phyloP scores from a whole-genome alignment of 352 stramenopile species.

The Phytophthora constricta region DNA sequence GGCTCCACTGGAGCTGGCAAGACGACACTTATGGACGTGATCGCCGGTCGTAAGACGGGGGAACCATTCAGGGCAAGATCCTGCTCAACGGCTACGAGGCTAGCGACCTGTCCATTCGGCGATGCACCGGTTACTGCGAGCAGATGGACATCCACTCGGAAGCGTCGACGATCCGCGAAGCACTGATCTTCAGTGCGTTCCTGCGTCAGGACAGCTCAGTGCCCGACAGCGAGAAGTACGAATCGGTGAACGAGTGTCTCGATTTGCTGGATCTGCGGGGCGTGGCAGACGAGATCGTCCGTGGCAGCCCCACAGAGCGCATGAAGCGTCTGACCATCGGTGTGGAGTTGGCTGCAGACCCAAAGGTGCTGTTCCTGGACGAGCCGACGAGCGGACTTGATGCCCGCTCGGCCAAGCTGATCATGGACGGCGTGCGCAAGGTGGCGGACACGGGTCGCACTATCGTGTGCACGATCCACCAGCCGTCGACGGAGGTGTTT shows the following conservation, averaged over 20 bases:
- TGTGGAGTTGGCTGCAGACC: slow-evolving; percentile 86
- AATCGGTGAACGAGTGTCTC: slow-evolving; percentile 40
- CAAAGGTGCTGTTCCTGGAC: slow-evolving; percentile 79
- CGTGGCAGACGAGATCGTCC: slow-evolving; percentile 45
- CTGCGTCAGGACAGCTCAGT: slow-evolving; percentile 52
- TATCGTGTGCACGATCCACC: slow-evolving; percentile 92
- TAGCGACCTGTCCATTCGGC: slow-evolving; percentile 37
- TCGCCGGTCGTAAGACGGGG: slow-evolving; percentile 87
- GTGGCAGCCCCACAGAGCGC: slow-evolving; percentile 45
- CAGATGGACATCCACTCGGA: slow-evolving; percentile 5
- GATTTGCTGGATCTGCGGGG: slow-evolving; percentile 41
- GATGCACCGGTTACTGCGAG: slow-evolving; percentile 16
- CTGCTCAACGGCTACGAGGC: slow-evolving; percentile 47
- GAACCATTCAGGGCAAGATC: slow-evolving; percentile 64
- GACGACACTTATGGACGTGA: slow-evolving; percentile 92
- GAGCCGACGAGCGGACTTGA: slow-evolving; percentile 70
- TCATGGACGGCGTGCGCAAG: slow-evolving; percentile 78
- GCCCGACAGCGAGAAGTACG: slow-evolving; percentile 34
- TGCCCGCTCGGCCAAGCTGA: slow-evolving; percentile 55
- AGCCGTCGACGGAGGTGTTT: slow-evolving; percentile 89
- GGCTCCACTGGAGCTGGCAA: slow-evolving; percentile 72
- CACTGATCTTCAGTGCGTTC: slow-evolving; percentile 86
- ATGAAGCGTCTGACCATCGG: slow-evolving; percentile 72
- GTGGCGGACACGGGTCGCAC: slow-evolving; percentile 70
- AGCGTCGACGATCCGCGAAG: neutral